Conservation (phyloP, 2,329 filamentous ascomycete genomes). For the Xylariaceae sp. region DNA sequence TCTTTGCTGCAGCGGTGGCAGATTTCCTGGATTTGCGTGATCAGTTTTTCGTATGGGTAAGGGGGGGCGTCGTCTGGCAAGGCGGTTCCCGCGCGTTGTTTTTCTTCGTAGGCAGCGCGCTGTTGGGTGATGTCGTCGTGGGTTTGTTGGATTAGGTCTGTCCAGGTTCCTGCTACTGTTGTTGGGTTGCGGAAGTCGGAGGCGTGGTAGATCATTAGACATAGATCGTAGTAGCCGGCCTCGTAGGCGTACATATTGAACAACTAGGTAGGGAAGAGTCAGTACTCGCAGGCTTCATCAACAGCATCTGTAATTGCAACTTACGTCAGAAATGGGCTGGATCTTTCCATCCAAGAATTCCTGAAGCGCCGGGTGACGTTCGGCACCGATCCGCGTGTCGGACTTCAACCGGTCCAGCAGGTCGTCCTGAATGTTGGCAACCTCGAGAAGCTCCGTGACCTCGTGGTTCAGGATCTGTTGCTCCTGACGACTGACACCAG, state of each 20-base stretch:
- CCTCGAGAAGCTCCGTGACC: slow-evolving; percentile 79
- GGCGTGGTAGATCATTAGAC: slow-evolving; percentile 83
- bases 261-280: slow-evolving; percentile 48
- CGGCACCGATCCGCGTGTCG: slow-evolving; percentile 63
- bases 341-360: slow-evolving; percentile 71
- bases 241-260: slow-evolving; percentile 89
- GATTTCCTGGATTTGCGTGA: slow-evolving; percentile 58
- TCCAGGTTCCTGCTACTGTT: slow-evolving; percentile 81
- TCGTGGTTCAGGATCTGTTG: slow-evolving; percentile 82
- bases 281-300: background rate
- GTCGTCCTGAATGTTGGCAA: slow-evolving; percentile 94
- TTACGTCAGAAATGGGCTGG: slow-evolving; percentile 67
- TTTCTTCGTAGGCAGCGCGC: slow-evolving; percentile 36
- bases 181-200: slow-evolving; percentile 86
- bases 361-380: slow-evolving; percentile 60
- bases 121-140: slow-evolving; percentile 52
- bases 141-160: slow-evolving; percentile 68
- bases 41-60: slow-evolving; percentile 65
- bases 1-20: slow-evolving; percentile 60
- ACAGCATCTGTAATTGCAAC: slow-evolving; percentile 29
- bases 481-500: slow-evolving; percentile 69
- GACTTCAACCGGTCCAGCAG: slow-evolving; percentile 70
- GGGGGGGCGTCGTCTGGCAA: slow-evolving; percentile 37
- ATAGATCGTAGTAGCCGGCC: slow-evolving; percentile 89
- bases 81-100: slow-evolving; percentile 34